These are phyloP conservation scores for Trichoderma brevicompactum DNA, from an alignment of 2,329 filamentous ascomycete species.

Conservation along the genomic window DNA sequence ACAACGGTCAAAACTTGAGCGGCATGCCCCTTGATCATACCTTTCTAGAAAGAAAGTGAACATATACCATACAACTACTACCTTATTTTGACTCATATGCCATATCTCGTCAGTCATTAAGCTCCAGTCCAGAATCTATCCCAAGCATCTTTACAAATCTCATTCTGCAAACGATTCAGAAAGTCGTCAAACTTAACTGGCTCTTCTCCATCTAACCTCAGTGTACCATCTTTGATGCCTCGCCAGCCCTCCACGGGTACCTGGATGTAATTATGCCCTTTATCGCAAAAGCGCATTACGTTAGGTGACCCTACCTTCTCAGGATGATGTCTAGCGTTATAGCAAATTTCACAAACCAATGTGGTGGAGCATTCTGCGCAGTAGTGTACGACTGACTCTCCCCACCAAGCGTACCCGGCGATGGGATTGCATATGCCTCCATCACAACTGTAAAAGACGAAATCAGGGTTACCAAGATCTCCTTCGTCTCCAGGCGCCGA, in stretches of 20 bases:
- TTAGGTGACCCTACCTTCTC: slow-evolving; percentile 18
- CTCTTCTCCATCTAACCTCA: slow-evolving; percentile 32
- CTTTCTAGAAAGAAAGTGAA: no score
- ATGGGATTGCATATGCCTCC: slow-evolving; percentile 30
- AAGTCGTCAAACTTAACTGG: slow-evolving; percentile 31
- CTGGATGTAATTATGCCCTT: slow-evolving; percentile 34
- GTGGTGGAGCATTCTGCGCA: slow-evolving; percentile 34
- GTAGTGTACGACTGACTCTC: slow-evolving; percentile 29
- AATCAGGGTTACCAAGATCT: slow-evolving; percentile 19
- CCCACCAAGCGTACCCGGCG: slow-evolving; percentile 33
- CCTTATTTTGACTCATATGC: background rate
- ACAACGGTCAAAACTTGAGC: no score
- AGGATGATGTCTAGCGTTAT: slow-evolving; percentile 27
- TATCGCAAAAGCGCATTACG: slow-evolving; percentile 30
- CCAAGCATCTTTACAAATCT: slow-evolving; percentile 31
- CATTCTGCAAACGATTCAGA: slow-evolving; percentile 30
- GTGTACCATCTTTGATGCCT: slow-evolving; percentile 33
- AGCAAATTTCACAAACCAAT: slow-evolving; percentile 35
- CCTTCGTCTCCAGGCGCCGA: slow-evolving; percentile 23
- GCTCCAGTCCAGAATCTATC: slow-evolving; percentile 30
- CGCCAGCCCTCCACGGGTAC: slow-evolving; percentile 35
- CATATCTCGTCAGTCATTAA: slow-evolving; percentile 2
- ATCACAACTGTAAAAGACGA: slow-evolving; percentile 26
- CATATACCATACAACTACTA: no score
- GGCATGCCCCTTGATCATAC: no score